These are phyloP conservation scores for Carex pumila DNA, from an alignment of 176 grass and related monocot species.

Conservation along the genomic window DNA sequence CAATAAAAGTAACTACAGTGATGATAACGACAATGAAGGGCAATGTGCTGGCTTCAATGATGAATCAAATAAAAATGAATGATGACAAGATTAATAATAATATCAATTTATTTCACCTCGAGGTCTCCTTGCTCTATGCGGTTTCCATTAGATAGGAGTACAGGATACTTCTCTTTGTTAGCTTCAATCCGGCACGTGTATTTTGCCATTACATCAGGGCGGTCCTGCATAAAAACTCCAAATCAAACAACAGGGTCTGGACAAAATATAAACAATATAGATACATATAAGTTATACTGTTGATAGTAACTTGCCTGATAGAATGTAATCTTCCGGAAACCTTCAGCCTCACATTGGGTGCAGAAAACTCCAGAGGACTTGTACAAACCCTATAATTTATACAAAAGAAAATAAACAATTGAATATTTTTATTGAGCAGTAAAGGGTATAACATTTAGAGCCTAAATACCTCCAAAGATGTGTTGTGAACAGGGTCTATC, in stretches of 20 bases:
- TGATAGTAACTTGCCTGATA: conserved; percentile 59
- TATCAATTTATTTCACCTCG: conserved; percentile 38
- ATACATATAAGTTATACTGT: background rate
- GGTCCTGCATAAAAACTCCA: conserved; percentile 53
- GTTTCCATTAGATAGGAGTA: conserved; percentile 97
- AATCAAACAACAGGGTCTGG: conserved; percentile 17
- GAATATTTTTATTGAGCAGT: background rate
- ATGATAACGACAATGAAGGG: background rate
- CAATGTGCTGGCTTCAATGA: background rate
- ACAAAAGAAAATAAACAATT: conserved; percentile 13
- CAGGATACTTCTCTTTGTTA: conserved; percentile 78
- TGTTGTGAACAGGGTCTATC: conserved; percentile 90
- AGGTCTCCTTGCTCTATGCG: conserved; percentile 79
- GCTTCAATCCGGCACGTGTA: conserved; percentile 94
- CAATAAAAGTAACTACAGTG: background rate
- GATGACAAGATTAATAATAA: background rate
- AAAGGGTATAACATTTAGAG: background rate
- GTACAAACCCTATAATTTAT: conserved; percentile 64
- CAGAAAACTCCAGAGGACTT: conserved; percentile 90
- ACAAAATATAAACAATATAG: background rate
- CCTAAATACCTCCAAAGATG: conserved; percentile 92
- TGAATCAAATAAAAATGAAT: background rate
- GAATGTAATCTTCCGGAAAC: conserved; percentile 94
- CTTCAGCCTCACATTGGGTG: conserved; percentile 99
- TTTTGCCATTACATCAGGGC: conserved; percentile 93